These are phyloP conservation scores for Teunomyces panamensis DNA, from an alignment of 805 yeast species.

Conservation along the genomic window DNA sequence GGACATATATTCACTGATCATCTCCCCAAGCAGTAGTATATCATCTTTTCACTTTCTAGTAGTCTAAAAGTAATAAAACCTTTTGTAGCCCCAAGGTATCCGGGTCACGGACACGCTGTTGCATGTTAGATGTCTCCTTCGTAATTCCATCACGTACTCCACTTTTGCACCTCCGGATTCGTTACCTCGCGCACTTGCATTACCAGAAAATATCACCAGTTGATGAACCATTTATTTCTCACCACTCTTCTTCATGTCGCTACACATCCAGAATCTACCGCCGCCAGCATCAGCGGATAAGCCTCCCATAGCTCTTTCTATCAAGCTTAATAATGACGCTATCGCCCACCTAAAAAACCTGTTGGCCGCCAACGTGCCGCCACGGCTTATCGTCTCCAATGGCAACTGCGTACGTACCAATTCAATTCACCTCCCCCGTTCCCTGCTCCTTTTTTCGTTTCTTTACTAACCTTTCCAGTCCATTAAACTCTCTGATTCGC, in stretches of 20 bases:
- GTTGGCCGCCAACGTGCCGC: conserved; percentile 13
- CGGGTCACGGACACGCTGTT: not conserved
- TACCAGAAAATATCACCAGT: conserved; percentile 8
- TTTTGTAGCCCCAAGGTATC: not conserved
- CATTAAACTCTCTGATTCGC: conserved; percentile 24
- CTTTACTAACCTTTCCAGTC: conserved; percentile 24
- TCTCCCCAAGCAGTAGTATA: too few species aligned
- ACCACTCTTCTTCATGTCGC: conserved; percentile 2
- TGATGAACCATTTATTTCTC: conserved; percentile 8
- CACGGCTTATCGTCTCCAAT: conserved; percentile 36
- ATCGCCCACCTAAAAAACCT: conserved; percentile 21
- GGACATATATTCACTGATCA: too few species aligned
- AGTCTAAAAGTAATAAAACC: too few species aligned
- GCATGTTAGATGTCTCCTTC: not conserved
- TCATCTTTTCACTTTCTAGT: too few species aligned
- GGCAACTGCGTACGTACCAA: conserved; percentile 31
- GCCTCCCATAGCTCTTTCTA: conserved; percentile 24
- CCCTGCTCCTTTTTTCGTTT: not conserved
- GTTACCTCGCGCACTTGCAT: conserved; percentile 2
- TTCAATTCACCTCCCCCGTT: not conserved
- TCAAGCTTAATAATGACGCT: conserved; percentile 28
- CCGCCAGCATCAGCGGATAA: conserved; percentile 9
- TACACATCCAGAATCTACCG: not conserved
- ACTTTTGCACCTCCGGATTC: not conserved
- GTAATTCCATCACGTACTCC: not conserved